Evolutionary conservation across 2,329 filamentous ascomycete genomes (phyloP).

Genomic region (Fusarium sp.): DNA sequence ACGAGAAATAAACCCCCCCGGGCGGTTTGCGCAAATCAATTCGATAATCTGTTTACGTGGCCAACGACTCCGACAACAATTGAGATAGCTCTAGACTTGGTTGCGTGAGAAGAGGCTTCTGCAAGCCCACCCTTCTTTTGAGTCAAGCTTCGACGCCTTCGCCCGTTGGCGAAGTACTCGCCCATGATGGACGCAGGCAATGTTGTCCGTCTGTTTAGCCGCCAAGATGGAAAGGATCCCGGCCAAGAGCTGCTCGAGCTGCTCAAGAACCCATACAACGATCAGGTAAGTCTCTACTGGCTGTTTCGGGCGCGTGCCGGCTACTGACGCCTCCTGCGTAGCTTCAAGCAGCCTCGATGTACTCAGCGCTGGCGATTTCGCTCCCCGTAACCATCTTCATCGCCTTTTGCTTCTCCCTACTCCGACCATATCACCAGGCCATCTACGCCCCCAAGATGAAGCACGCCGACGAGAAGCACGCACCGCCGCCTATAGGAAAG

Average conservation of each 20-base stretch:
- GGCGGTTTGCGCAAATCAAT: slow-evolving; percentile 5
- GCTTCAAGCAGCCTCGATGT: slow-evolving; percentile 67
- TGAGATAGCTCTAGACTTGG: not conserved
- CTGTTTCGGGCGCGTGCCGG: not conserved
- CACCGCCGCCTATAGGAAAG: slow-evolving; percentile 86
- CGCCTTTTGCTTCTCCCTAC: slow-evolving; percentile 84
- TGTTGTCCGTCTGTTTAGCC: slow-evolving; percentile 21
- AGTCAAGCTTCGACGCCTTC: slow-evolving; percentile 34
- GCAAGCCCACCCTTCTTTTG: not conserved
- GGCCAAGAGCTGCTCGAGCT: slow-evolving; percentile 61
- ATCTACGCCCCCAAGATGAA: slow-evolving; percentile 96
- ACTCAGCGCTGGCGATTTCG: slow-evolving; percentile 84
- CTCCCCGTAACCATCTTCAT: slow-evolving; percentile 80
- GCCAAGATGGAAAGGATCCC: slow-evolving; percentile 44
- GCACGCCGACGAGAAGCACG: slow-evolving; percentile 90
- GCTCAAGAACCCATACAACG: slow-evolving; percentile 63
- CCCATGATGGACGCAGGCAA: slow-evolving; percentile 38
- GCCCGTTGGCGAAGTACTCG: slow-evolving; percentile 42
- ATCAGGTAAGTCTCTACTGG: slow-evolving; percentile 53
- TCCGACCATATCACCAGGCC: slow-evolving; percentile 90
- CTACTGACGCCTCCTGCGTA: slow-evolving; percentile 30
- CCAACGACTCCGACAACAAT: not conserved
- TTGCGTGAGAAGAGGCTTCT: not conserved
- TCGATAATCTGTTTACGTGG: slow-evolving; percentile 13
- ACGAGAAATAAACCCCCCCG: slow-evolving; percentile 20